These are phyloP conservation scores for Cercophora scortea DNA, from an alignment of 495 filamentous ascomycete species.

Conservation along the genomic window DNA sequence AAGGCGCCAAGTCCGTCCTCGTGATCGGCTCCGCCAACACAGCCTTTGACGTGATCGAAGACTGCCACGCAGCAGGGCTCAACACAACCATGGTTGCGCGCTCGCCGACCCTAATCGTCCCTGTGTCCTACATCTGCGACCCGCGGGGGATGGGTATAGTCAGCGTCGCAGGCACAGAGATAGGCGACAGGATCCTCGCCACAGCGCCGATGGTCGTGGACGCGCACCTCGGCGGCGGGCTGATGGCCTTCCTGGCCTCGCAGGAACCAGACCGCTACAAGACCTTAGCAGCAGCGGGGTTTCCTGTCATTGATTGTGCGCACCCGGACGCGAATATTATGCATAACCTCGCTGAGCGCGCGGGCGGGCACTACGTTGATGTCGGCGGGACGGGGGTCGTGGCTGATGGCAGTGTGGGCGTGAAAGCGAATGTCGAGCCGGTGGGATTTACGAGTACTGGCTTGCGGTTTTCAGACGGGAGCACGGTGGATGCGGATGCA, in stretches of 20 bases:
- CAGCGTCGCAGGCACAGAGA: constrained; percentile 7
- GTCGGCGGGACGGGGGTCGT: constrained; percentile 19
- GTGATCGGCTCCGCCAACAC: constrained; percentile 31
- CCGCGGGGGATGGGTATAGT: constrained; percentile 13
- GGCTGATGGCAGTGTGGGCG: constrained; percentile 14
- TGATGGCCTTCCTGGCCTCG: constrained; percentile 11
- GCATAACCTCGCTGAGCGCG: constrained; percentile 17
- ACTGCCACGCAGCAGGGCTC: constrained; percentile 18
- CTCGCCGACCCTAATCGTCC: constrained; percentile 29
- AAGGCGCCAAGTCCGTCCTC: constrained; percentile 22
- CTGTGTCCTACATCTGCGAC: constrained; percentile 12
- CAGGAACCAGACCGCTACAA: constrained; percentile 20
- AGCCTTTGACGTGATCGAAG: constrained; percentile 27
- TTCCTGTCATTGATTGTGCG: constrained; percentile 19
- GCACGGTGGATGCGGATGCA: constrained; percentile 17
- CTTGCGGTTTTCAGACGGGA: constrained; percentile 20
- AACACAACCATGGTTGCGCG: constrained; percentile 23
- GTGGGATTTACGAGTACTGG: constrained; percentile 18
- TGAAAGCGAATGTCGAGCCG: constrained; percentile 14
- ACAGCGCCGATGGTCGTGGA: constrained; percentile 8
- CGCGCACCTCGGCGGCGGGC: constrained; percentile 2
- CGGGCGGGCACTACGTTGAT: constrained; percentile 29
- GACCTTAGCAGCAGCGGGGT: constrained; percentile 17
- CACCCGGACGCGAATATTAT: constrained; percentile 11
- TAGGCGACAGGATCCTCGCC: constrained; percentile 13